Conservation (phyloP, 331 rosid genomes). For the Ulmus americana region DNA sequence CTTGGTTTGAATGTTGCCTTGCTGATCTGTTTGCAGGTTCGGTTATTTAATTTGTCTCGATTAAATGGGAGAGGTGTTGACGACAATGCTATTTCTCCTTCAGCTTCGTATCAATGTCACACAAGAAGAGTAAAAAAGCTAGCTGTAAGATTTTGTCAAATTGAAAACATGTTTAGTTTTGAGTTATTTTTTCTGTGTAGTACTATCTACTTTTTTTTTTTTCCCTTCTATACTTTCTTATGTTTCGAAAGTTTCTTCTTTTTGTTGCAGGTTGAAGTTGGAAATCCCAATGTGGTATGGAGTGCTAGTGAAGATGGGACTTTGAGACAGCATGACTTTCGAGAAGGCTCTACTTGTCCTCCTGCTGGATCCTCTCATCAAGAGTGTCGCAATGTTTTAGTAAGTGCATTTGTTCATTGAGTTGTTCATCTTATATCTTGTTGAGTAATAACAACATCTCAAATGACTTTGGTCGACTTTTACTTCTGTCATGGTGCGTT, state of each 20-base stretch:
- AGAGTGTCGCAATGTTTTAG: slow-evolving; percentile 86
- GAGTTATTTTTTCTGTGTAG: background rate
- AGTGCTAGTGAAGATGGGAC: slow-evolving; percentile 99
- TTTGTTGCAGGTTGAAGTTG: slow-evolving; percentile 74
- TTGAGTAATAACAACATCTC: background rate
- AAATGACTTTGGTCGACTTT: background rate
- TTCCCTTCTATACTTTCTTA: slow-evolving; percentile 5
- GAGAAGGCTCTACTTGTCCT: slow-evolving; percentile 81
- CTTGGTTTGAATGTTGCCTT: slow-evolving; percentile 10
- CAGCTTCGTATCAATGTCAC: slow-evolving; percentile 75
- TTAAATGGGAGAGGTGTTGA: slow-evolving; percentile 48
- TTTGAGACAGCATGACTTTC: slow-evolving; percentile 91
- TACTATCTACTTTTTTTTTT: slow-evolving; percentile 8
- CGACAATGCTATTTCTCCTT: slow-evolving; percentile 52
- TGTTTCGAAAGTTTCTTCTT: slow-evolving; percentile 4
- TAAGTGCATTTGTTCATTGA: slow-evolving; percentile 25
- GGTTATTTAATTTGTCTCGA: slow-evolving; percentile 70
- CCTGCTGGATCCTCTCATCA: slow-evolving; percentile 83
- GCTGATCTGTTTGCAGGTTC: slow-evolving; percentile 57
- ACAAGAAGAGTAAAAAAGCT: slow-evolving; percentile 88
- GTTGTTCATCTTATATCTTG: background rate
- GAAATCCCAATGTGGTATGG: slow-evolving; percentile 97
- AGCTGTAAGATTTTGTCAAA: slow-evolving; percentile 63
- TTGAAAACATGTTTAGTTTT: slow-evolving; percentile 12
- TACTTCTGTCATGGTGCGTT: background rate